Conservation (phyloP, 805 yeast genomes). For the Saccharomyces eubayanus region DNA sequence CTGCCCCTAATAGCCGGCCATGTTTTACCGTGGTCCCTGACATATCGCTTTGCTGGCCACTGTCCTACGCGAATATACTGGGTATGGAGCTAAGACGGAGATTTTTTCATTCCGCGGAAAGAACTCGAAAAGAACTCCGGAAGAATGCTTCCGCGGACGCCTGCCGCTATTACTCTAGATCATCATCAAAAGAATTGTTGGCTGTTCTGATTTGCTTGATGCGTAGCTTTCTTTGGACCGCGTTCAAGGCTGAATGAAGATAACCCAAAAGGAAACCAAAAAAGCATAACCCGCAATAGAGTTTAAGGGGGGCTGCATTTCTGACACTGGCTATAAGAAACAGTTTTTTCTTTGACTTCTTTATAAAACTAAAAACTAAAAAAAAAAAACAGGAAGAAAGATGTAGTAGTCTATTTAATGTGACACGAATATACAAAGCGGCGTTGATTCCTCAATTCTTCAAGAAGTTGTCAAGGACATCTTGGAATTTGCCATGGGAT, state of each 20-base stretch:
- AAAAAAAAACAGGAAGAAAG: not conserved
- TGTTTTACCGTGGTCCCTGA: not conserved
- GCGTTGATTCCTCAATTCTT: conserved; percentile 4
- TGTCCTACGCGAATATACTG: not conserved
- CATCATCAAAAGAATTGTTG: not conserved
- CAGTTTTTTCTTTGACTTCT: not conserved
- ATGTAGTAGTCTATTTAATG: not conserved
- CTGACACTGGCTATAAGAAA: not conserved
- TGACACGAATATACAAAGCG: not conserved
- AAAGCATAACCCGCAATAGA: not conserved
- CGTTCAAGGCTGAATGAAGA: not conserved
- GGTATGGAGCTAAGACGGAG: not conserved
- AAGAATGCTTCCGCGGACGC: not conserved
- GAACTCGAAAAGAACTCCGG: not conserved
- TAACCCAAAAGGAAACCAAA: not conserved
- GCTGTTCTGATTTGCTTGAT: not conserved
- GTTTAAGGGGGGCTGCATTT: not conserved
- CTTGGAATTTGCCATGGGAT: conserved; percentile 65
- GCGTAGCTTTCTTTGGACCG: not conserved
- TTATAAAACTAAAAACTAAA: not conserved
- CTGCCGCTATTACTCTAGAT: not conserved
- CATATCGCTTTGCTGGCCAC: not conserved
- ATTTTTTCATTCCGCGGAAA: not conserved
- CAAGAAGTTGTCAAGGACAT: conserved; percentile 48
- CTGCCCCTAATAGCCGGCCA: not conserved